Percentiles rank a stretch among this genome's conserved stretches.
Conservation (phyloP, 257 asterid genomes). For the Jasminum sambac region DNA sequence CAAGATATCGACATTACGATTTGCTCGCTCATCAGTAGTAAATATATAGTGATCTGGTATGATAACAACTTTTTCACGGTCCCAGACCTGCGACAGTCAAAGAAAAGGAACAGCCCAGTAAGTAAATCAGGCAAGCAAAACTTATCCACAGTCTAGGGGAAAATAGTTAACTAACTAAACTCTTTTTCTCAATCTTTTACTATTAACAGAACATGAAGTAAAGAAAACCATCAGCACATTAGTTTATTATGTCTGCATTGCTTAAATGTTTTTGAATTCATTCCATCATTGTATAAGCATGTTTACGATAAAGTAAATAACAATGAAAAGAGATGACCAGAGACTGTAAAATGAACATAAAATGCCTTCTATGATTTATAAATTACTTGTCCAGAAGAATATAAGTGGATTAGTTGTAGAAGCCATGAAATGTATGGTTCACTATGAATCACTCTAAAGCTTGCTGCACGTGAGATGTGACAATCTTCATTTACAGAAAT, state of each 20-base stretch:
- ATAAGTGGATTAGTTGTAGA: too few species aligned
- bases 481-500: not conserved
- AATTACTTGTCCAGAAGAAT: too few species aligned
- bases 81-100: slow-evolving; percentile 69
- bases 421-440: too few species aligned
- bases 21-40: slow-evolving; percentile 92
- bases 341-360: slow-evolving; percentile 1
- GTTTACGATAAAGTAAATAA: not conserved
- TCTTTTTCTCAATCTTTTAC: not conserved
- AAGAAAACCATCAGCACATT: not conserved
- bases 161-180: not conserved
- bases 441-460: too few species aligned
- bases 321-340: not conserved
- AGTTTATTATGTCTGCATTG: not conserved
- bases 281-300: not conserved
- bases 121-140: not conserved
- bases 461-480: not conserved
- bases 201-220: not conserved
- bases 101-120: slow-evolving; percentile 17
- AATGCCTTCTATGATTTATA: not conserved
- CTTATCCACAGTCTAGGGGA: not conserved
- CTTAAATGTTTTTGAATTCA: not conserved
- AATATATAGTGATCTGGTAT: slow-evolving; percentile 96
- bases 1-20: slow-evolving; percentile 91
- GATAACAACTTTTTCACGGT: slow-evolving; percentile 83